phyloP scores from a whole-genome alignment of 805 yeast species.

The Yarrowia sp. region DNA sequence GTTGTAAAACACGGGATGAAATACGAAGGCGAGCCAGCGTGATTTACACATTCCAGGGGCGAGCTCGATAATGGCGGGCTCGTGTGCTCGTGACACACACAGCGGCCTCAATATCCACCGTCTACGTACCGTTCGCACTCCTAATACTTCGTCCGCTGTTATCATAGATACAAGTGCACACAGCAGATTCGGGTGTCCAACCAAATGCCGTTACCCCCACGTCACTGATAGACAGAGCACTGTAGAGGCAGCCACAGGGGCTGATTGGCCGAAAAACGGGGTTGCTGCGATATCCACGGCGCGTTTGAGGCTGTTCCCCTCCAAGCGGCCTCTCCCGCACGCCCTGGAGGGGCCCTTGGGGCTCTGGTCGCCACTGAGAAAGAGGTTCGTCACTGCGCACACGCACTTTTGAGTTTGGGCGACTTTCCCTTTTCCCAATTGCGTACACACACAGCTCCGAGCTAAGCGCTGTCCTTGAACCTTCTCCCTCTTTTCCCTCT shows the following conservation, averaged over 20 bases:
- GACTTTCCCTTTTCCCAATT: slow-evolving; percentile 23
- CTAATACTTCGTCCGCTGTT: too few relatives aligned
- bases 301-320: background rate
- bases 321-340: background rate
- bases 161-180: too few relatives aligned
- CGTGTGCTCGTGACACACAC: too few relatives aligned
- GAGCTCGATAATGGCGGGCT: too few relatives aligned
- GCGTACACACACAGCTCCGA: slow-evolving; percentile 23
- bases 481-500: slow-evolving; percentile 27
- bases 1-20: background rate
- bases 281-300: too few relatives aligned
- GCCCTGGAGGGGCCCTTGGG: background rate
- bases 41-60: too few relatives aligned
- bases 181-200: background rate
- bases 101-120: too few relatives aligned
- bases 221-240: background rate
- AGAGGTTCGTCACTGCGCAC: background rate
- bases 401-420: slow-evolving; percentile 18
- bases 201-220: slow-evolving; percentile 18
- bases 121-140: too few relatives aligned
- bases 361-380: slow-evolving; percentile 2
- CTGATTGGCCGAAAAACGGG: too few relatives aligned
- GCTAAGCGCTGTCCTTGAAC: slow-evolving; percentile 22
- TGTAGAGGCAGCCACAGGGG: too few relatives aligned
- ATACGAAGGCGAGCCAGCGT: too few relatives aligned